phyloP scores from a whole-genome alignment of 2,329 filamentous ascomycete species.

The Aureobasidium lini region DNA sequence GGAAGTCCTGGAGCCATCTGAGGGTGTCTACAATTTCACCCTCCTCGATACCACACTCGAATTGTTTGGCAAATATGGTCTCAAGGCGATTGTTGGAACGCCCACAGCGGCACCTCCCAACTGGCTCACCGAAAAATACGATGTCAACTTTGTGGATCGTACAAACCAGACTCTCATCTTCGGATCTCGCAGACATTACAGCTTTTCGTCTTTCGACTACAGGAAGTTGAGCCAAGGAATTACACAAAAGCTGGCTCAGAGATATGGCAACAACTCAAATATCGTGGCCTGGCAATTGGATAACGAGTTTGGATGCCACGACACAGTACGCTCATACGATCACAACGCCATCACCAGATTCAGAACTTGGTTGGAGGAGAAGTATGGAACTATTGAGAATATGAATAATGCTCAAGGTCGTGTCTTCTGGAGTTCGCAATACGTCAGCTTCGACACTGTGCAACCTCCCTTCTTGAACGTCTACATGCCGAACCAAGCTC shows the following conservation, averaged over 20 bases:
- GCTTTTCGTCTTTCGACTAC: slow-evolving; percentile 22
- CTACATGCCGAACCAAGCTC: slow-evolving; percentile 21
- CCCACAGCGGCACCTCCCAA: slow-evolving; percentile 21
- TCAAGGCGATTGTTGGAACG: slow-evolving; percentile 21
- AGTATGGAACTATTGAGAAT: slow-evolving; percentile 21
- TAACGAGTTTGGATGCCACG: slow-evolving; percentile 23
- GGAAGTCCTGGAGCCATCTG: slow-evolving; percentile 18
- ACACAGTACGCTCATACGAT: slow-evolving; percentile 21
- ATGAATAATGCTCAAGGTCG: slow-evolving; percentile 22
- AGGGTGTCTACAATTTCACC: slow-evolving; percentile 22
- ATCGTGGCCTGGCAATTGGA: slow-evolving; percentile 21
- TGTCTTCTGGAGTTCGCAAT: slow-evolving; percentile 23
- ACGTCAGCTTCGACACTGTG: slow-evolving; percentile 19
- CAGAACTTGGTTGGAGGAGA: slow-evolving; percentile 19
- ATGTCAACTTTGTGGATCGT: slow-evolving; percentile 20
- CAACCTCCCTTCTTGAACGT: slow-evolving; percentile 21
- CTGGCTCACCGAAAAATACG: slow-evolving; percentile 21
- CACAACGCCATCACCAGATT: slow-evolving; percentile 21
- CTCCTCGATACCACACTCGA: slow-evolving; percentile 19
- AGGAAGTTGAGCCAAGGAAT: slow-evolving; percentile 20
- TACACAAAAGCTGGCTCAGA: slow-evolving; percentile 19
- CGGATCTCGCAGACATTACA: slow-evolving; percentile 20
- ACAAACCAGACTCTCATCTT: slow-evolving; percentile 20
- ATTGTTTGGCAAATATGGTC: slow-evolving; percentile 18
- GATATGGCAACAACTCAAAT: slow-evolving; percentile 19